Conservation (phyloP, 805 yeast genomes). For the Starmerella sp. region DNA sequence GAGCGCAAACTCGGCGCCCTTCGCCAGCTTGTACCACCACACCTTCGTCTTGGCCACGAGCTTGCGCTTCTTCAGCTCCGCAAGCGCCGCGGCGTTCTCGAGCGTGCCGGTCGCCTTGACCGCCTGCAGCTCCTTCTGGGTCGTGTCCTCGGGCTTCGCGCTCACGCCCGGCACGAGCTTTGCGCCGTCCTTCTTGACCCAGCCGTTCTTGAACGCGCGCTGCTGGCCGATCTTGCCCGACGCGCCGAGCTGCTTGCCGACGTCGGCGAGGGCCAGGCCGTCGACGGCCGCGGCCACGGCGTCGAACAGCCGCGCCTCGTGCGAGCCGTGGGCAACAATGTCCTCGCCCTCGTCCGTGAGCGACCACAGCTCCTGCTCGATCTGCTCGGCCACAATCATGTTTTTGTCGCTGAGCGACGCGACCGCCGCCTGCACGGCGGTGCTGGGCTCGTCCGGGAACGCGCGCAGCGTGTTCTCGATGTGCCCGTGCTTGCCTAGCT, state of each 20-base stretch:
- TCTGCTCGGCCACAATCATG: slow-evolving; percentile 62
- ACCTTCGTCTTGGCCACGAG: slow-evolving; percentile 58
- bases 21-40: slow-evolving; percentile 61
- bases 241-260: slow-evolving; percentile 53
- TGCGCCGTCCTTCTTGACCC: slow-evolving; percentile 86
- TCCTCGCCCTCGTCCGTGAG: slow-evolving; percentile 75
- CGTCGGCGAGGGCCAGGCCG: slow-evolving; percentile 69
- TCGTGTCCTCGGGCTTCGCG: slow-evolving; percentile 57
- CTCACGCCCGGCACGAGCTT: slow-evolving; percentile 46
- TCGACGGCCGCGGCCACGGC: slow-evolving; percentile 66
- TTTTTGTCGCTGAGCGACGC: slow-evolving; percentile 74
- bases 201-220: slow-evolving; percentile 92
- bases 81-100: slow-evolving; percentile 51
- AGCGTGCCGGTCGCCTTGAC: slow-evolving; percentile 52
- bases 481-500: slow-evolving; percentile 47
- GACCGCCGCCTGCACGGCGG: slow-evolving; percentile 50
- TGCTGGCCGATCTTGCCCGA: slow-evolving; percentile 92
- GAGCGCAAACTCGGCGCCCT: slow-evolving; percentile 76
- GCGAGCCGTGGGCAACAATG: slow-evolving; percentile 72
- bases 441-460: slow-evolving; percentile 43
- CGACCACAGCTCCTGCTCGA: slow-evolving; percentile 65
- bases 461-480: slow-evolving; percentile 58
- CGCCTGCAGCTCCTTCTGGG: slow-evolving; percentile 43
- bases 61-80: slow-evolving; percentile 91
- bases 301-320: slow-evolving; percentile 68